Conservation (phyloP, 768 basidiomycete species). For the Panaeolus papilionaceus region DNA sequence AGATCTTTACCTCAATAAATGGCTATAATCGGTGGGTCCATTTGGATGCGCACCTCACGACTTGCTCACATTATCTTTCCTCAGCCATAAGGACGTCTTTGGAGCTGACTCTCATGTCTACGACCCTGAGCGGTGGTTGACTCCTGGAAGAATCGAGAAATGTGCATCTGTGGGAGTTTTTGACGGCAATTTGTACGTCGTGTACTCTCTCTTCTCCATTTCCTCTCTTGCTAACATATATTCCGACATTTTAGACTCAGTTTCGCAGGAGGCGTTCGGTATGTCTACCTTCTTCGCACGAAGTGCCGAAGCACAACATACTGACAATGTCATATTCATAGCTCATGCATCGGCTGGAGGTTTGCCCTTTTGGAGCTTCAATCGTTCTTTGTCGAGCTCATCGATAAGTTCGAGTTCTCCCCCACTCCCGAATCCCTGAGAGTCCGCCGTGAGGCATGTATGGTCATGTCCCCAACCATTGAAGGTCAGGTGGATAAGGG, state of each 20-base stretch:
- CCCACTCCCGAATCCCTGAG: conserved; percentile 41
- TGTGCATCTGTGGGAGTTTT: conserved; percentile 53
- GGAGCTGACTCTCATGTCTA: conserved; percentile 54
- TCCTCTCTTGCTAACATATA: neutral
- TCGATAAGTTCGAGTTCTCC: conserved; percentile 60
- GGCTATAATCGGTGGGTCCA: conserved; percentile 56
- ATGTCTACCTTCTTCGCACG: conserved; percentile 18
- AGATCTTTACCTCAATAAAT: conserved; percentile 54
- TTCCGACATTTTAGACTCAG: conserved; percentile 29
- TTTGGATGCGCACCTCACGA: neutral
- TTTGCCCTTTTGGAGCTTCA: conserved; percentile 59
- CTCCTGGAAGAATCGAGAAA: conserved; percentile 41
- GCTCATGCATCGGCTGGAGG: conserved; percentile 45
- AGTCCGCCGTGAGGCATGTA: conserved; percentile 45
- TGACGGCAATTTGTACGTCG: conserved; percentile 47
- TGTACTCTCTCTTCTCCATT: conserved; percentile 8
- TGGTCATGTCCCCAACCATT: conserved; percentile 49
- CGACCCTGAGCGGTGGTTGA: conserved; percentile 57
- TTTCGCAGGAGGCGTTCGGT: conserved; percentile 41
- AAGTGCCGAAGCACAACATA: neutral
- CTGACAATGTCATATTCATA: conserved; percentile 21
- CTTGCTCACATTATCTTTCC: conserved; percentile 13
- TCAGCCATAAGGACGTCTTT: conserved; percentile 49
- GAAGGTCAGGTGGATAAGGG: conserved; percentile 50
- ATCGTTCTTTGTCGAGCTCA: conserved; percentile 60